These are phyloP conservation scores for Trichocladium antarcticum DNA, from an alignment of 495 filamentous ascomycete species.

Conservation along the genomic window DNA sequence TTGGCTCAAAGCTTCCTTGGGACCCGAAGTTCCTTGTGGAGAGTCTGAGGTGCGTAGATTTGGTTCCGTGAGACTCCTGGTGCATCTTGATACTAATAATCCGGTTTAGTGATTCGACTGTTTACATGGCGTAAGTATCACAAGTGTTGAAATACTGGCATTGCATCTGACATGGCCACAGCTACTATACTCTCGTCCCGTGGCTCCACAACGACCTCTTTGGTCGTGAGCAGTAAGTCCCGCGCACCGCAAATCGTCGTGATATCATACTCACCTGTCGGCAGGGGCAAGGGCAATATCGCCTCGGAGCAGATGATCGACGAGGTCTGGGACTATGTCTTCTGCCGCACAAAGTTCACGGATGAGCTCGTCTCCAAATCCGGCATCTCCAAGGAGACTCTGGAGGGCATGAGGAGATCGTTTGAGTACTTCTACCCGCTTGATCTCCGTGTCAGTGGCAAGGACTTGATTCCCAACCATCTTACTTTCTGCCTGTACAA, in stretches of 20 bases:
- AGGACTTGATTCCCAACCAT: constrained; percentile 81
- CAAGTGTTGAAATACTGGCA: too few species aligned
- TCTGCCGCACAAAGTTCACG: constrained; percentile 49
- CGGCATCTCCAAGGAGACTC: constrained; percentile 56
- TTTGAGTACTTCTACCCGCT: constrained; percentile 97
- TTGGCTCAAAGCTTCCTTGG: constrained; percentile 95
- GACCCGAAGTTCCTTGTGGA: constrained; percentile 87
- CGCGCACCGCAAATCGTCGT: background rate
- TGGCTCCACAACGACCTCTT: constrained; percentile 69
- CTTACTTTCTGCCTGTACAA: constrained; percentile 96
- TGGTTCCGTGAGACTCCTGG: too few species aligned
- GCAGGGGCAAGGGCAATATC: constrained; percentile 47
- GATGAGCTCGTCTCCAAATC: constrained; percentile 49
- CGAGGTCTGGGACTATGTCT: constrained; percentile 94
- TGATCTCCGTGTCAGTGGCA: constrained; percentile 72
- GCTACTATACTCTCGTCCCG: constrained; percentile 89
- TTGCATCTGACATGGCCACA: background rate
- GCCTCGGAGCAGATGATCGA: constrained; percentile 84
- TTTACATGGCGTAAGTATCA: constrained; percentile 62
- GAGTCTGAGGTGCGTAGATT: constrained; percentile 21
- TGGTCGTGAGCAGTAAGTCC: constrained; percentile 45
- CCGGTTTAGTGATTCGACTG: constrained; percentile 73
- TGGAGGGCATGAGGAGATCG: constrained; percentile 71
- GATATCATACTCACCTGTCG: background rate
- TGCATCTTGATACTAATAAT: too few species aligned